Evolutionary conservation across 1,139 yeast species (phyloP), one percentile per base, ranked within the genome.

Genomic region (Yamadazyma friedrichii): DNA sequence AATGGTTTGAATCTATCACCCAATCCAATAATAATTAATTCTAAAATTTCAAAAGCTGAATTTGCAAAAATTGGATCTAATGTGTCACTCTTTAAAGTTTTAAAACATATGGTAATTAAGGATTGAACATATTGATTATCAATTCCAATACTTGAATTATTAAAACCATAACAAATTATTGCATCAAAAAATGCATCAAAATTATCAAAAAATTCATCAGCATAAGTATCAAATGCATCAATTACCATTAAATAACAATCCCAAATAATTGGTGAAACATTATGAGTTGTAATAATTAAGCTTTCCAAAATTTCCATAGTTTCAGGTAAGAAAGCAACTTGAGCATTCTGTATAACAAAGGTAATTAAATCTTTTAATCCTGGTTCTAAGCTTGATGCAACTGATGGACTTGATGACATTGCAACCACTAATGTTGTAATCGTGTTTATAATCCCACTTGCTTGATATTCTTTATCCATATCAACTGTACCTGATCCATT

Each of bases 391-490:
- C 64, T 60, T 5, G 57, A 44, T 2, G 78, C 69, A 10, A 74
- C 76, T 15, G 38, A 29, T n/a, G 76, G 74, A 9, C 78, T 74
- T 2, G 75, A 56, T 28, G 70, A 68, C 77, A 75, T 74, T 29
- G 82, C 72, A 31, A 75, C 63, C 9, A 78, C 71, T 59, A 78
- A 71, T 1, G 83, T 74, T 4, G 74, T 65, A 42, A 78, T 63
- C 11, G 82, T 78, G 46, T 65, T 67, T 49, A 78, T 59, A 11
- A 77, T 64, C 34, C 80, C 80, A 11, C 70, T 60, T 2, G 79
- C 79, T 56, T 76, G 82, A 48, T 67, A 72, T 52, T 76, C 82
- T 53, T 75, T 76, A 42, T 71, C 77, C 13, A 59, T 50, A 36
- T 73, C 77, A 20, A 20, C 24, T 6, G 24, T 20, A 20, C 24